phyloP scores from a whole-genome alignment of 2,329 filamentous ascomycete genomes.

The Beauveria bassiana region DNA sequence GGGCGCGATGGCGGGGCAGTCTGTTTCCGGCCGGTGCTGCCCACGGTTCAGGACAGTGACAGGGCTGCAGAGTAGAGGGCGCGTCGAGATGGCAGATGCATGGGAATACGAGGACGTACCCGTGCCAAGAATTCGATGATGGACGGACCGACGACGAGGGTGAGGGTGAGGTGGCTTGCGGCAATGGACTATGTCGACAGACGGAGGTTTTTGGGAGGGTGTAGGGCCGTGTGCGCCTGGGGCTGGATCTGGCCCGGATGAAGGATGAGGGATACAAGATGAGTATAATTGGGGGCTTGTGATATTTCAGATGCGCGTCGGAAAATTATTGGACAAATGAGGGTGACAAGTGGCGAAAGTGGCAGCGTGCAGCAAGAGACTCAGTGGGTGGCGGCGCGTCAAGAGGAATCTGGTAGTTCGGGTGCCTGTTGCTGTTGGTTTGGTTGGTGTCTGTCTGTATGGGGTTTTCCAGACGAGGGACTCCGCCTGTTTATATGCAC shows the following conservation, averaged over 20 bases:
- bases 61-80: conserved; percentile 2
- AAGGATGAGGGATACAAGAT: background rate
- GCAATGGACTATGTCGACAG: background rate
- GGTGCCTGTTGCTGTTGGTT: background rate
- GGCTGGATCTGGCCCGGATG: background rate
- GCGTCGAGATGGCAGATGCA: conserved; percentile 6
- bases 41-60: conserved; percentile 1
- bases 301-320: background rate
- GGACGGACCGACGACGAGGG: background rate
- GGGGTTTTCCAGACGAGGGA: conserved; percentile 28
- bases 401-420: no score
- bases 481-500: conserved; percentile 41
- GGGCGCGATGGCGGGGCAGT: conserved; percentile 1
- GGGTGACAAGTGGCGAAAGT: background rate
- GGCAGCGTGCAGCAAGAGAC: no score
- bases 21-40: background rate
- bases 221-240: background rate
- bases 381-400: no score
- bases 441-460: conserved; percentile 15
- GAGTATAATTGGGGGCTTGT: background rate
- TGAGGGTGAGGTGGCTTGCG: background rate
- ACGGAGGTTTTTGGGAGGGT: no score
- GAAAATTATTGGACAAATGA: background rate
- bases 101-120: background rate
- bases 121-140: background rate